Conservation (phyloP, 441 rosid species). For the Aquilaria agallochum region DNA sequence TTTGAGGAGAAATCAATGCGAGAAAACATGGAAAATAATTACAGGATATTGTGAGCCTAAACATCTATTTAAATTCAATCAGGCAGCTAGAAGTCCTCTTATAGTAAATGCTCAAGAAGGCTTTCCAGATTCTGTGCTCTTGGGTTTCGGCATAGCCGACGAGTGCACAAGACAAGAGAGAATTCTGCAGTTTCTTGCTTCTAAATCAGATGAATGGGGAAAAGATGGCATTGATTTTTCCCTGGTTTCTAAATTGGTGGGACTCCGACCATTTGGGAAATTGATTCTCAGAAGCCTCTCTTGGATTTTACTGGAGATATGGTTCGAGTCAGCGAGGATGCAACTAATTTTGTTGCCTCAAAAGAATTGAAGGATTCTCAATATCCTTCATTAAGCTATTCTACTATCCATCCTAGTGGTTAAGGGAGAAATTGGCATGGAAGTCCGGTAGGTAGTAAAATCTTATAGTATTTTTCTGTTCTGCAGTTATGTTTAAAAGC, state of each 20-base stretch:
- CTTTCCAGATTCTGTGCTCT: constrained; percentile 30
- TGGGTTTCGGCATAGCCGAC: constrained; percentile 54
- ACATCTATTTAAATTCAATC: constrained; percentile 38
- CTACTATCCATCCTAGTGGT: no score
- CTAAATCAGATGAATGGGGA: constrained; percentile 47
- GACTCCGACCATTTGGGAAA: constrained; percentile 33
- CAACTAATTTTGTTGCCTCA: no score
- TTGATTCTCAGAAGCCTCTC: constrained; percentile 33
- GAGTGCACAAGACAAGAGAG: constrained; percentile 48
- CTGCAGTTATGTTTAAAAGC: no score
- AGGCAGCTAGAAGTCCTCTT: constrained; percentile 35
- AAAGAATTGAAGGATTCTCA: no score
- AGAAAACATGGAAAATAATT: constrained; percentile 42
- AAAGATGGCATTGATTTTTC: constrained; percentile 47
- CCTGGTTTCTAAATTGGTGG: constrained; percentile 44
- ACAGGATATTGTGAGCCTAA: constrained; percentile 25
- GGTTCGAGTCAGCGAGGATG: constrained; percentile 5
- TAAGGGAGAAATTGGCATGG: no score
- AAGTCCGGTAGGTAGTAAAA: no score
- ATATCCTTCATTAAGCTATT: no score
- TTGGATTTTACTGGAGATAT: constrained; percentile 66
- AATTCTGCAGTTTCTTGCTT: constrained; percentile 46
- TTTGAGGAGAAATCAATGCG: constrained; percentile 29
- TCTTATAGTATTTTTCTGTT: no score
- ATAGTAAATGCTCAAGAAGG: constrained; percentile 54